Conservation (phyloP, 1,284 basidiomycete genomes). For the Xerocomus tenax region DNA sequence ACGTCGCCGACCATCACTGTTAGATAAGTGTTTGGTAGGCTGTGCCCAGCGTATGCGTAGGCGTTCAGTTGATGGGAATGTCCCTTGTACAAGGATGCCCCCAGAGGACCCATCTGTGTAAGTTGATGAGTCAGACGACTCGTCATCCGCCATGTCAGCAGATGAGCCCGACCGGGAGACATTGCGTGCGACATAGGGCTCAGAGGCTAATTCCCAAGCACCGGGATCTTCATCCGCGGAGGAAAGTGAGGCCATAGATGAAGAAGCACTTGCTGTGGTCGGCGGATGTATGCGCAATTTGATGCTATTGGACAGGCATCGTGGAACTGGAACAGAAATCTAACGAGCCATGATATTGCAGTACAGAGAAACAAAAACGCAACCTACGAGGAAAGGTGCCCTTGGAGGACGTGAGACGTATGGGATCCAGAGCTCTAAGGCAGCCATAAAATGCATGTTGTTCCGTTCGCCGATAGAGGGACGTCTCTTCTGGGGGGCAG, state of each 20-base stretch:
- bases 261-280: slow-evolving; percentile 35
- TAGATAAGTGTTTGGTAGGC: slow-evolving; percentile 46
- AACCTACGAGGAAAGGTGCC: slow-evolving; percentile 60
- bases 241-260: slow-evolving; percentile 64
- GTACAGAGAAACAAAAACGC: background rate
- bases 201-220: slow-evolving; percentile 68
- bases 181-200: slow-evolving; percentile 61
- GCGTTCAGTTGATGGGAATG: slow-evolving; percentile 67
- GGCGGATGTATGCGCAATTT: slow-evolving; percentile 65
- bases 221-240: slow-evolving; percentile 60
- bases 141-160: slow-evolving; percentile 68
- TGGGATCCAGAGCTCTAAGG: slow-evolving; percentile 66
- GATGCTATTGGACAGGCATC: slow-evolving; percentile 67
- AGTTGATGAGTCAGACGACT: slow-evolving; percentile 64
- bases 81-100: slow-evolving; percentile 62
- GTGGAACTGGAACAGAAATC: slow-evolving; percentile 67
- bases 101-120: slow-evolving; percentile 44
- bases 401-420: slow-evolving; percentile 56
- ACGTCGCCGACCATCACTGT: slow-evolving; percentile 46
- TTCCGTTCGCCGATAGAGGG: slow-evolving; percentile 51
- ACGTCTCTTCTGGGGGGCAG: slow-evolving; percentile 36
- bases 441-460: slow-evolving; percentile 65
- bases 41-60: slow-evolving; percentile 70
- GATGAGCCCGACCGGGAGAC: slow-evolving; percentile 50
- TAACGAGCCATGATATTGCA: slow-evolving; percentile 24